Base-by-base conservation (phyloP, 495 filamentous ascomycete species). In the Aspergillus leporis region DNA sequence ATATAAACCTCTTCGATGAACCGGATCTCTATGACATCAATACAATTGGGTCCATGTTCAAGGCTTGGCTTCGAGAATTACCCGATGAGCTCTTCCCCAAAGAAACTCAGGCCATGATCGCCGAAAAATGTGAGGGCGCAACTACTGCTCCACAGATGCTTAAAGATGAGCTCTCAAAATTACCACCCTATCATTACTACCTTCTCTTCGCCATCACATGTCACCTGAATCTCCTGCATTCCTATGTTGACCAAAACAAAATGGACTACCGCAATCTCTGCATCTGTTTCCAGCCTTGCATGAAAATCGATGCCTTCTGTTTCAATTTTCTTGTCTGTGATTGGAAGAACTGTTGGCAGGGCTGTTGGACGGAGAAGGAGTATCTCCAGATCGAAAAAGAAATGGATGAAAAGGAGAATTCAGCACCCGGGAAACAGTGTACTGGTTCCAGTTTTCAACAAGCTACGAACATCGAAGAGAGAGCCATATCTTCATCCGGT, bases 161-260 rank as follows among this genome's bases (percentile, higher is more conserved):
- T 50, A 87, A 91, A 63, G 91, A 97, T 56, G 92, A 95, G 71
- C 87, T 97, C 3, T 95, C 92, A 4, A 91, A 88, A 58, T 81
- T 97, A 14, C 88, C 92, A 4, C 92, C 92, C 0, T 96, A 90
- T 77, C 92, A 97, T 73, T 97, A 97, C 74, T 96, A 97, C 65
- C 89, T 97, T 31, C 86, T 97, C 47, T 96, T 96, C 72, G 92
- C 92, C 61, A 94, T 96, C 62, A 97, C 92, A 31, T 96, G 92
- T 70, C 92, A 96, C 63, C 84, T 96, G 36, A 92, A 90, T 67
- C 83, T 96, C 4, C 84, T 97, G 14, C 88, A 92, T 59, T 89
- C 88, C 0, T 91, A 93, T 67, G 85, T 87, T 30, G 90, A 91
- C 34, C 89, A 89, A 72, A 97, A 95, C 79, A 93, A 93, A 78